Percentiles rank a stretch among this genome's conserved stretches.
These are phyloP conservation scores for Claviceps sp. DNA, from an alignment of 2,329 filamentous ascomycete species.

Conservation along the genomic window DNA sequence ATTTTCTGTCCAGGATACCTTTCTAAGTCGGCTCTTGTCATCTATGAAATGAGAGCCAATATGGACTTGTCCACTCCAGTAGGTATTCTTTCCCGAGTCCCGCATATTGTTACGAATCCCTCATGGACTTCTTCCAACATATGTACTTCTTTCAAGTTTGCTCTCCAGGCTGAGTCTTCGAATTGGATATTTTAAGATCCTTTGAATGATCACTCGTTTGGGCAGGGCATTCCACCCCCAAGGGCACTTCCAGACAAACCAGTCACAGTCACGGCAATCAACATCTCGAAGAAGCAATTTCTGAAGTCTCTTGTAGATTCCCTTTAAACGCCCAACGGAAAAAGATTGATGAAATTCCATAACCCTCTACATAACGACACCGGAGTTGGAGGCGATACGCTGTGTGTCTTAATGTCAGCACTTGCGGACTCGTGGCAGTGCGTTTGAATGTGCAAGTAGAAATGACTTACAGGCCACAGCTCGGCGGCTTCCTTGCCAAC, in stretches of 20 bases:
- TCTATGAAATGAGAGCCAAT: too few species aligned
- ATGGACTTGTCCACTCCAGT: too few species aligned
- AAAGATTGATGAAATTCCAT: neutral
- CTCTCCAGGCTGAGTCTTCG: too few species aligned
- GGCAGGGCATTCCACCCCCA: neutral
- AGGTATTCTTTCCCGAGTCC: too few species aligned
- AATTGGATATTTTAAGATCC: too few species aligned
- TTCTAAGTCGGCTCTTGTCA: too few species aligned
- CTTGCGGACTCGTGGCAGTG: neutral
- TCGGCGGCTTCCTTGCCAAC: constrained; percentile 99
- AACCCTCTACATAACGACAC: constrained; percentile 82
- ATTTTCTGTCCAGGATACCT: too few species aligned
- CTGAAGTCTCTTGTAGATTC: constrained; percentile 21
- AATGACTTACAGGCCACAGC: constrained; percentile 86
- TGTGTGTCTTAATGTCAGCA: constrained; percentile 19
- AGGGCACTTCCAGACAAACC: neutral
- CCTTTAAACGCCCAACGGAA: constrained; percentile 40
- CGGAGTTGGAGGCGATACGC: constrained; percentile 99
- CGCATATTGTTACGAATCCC: too few species aligned
- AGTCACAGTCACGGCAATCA: neutral
- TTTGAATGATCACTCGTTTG: too few species aligned
- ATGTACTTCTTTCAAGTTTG: too few species aligned
- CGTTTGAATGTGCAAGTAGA: neutral
- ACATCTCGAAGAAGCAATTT: neutral
- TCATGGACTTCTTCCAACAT: too few species aligned